These are phyloP conservation scores for Sungouiozyma ichnusensis DNA, from an alignment of 805 yeast genomes.

Conservation along the genomic window DNA sequence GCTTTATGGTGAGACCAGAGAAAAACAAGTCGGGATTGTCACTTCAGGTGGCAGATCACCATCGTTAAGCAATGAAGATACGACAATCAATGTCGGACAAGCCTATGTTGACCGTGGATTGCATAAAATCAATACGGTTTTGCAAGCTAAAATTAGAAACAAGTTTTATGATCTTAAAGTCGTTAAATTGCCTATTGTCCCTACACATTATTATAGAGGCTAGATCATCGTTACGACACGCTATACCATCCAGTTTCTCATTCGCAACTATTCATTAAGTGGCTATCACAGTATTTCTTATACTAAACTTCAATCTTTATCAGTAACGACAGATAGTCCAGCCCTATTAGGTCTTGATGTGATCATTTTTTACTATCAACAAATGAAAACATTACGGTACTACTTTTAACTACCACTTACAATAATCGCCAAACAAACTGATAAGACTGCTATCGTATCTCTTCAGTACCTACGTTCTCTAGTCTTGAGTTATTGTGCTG, in stretches of 20 bases:
- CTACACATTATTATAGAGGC: constrained; percentile 48
- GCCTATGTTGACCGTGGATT: constrained; percentile 67
- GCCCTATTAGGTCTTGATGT: too few species aligned
- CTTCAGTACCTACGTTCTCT: background rate
- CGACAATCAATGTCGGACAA: constrained; percentile 69
- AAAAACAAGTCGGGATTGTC: constrained; percentile 41
- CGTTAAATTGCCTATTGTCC: constrained; percentile 78
- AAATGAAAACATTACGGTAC: background rate
- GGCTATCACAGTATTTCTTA: too few species aligned
- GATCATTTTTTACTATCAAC: background rate
- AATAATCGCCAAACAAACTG: too few species aligned
- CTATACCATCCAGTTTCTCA: too few species aligned
- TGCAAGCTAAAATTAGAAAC: constrained; percentile 73
- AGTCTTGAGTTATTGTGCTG: background rate
- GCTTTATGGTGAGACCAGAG: constrained; percentile 46
- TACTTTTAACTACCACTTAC: background rate
- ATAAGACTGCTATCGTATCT: too few species aligned
- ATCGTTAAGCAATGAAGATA: constrained; percentile 40
- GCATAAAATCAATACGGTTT: constrained; percentile 63
- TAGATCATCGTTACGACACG: too few species aligned
- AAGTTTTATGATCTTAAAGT: constrained; percentile 66
- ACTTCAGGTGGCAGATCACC: constrained; percentile 61
- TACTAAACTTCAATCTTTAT: too few species aligned
- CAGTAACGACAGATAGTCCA: too few species aligned
- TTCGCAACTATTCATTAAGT: too few species aligned